Conservation (phyloP, 2,329 filamentous ascomycete species). For the Erysiphe pulchra region DNA sequence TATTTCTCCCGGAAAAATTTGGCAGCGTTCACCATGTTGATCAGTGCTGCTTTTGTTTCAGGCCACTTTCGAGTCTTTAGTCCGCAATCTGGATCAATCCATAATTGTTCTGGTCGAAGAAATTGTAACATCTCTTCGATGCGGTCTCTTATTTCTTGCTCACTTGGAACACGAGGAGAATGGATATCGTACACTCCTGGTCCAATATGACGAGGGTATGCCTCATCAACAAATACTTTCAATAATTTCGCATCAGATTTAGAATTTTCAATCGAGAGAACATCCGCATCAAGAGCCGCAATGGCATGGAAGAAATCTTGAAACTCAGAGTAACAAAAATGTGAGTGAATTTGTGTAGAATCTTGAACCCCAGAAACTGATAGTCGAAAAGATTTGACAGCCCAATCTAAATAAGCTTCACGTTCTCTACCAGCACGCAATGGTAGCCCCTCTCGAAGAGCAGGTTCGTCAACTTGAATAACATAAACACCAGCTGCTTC, state of each 20-base stretch:
- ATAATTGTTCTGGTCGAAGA: constrained; percentile 95
- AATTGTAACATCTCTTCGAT: constrained; percentile 95
- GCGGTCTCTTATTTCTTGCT: constrained; percentile 96
- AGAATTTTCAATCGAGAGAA: constrained; percentile 99
- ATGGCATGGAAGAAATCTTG: constrained; percentile 99
- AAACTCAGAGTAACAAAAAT: constrained; percentile 99
- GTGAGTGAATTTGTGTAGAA: constrained; percentile 96
- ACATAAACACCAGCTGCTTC: constrained; percentile 91
- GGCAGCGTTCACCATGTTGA: constrained; percentile 95
- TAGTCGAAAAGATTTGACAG: constrained; percentile 93
- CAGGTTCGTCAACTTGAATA: constrained; percentile 98
- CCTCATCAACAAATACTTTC: constrained; percentile 92
- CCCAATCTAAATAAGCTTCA: constrained; percentile 91
- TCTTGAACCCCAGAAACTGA: constrained; percentile 81
- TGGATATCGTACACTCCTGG: constrained; percentile 99
- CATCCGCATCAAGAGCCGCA: constrained; percentile 88
- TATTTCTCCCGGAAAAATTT: constrained; percentile 90
- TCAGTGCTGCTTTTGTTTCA: constrained; percentile 89
- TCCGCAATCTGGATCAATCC: constrained; percentile 98
- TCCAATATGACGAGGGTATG: constrained; percentile 93
- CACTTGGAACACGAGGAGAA: constrained; percentile 85
- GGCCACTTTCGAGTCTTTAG: constrained; percentile 97
- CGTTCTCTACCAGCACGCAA: constrained; percentile 85
- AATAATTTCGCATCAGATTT: constrained; percentile 99
- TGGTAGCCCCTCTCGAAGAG: constrained; percentile 96